Base-by-base conservation (phyloP, 1,284 basidiomycete species). In the Naganishia sp. region DNA sequence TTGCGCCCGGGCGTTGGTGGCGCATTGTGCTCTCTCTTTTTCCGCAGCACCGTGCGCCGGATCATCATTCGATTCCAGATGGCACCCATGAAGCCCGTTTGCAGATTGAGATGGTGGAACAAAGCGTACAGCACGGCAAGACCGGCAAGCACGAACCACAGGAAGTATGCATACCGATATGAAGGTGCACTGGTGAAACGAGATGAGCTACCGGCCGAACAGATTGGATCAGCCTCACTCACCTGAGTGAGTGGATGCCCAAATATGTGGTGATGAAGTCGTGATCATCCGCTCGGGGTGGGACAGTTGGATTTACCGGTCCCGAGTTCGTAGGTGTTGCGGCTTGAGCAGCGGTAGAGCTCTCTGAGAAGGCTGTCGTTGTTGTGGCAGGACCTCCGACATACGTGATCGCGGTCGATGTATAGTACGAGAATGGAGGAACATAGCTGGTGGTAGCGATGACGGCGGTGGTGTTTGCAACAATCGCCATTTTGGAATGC, bases 211-310 rank as follows among this genome's bases (percentile, higher is more conserved):
- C 36, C 18, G n/a, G 36, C 39, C 18, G 36, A 21, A 18, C 18
- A 31, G 9, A 4, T 15, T 13, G 23, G 33, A 25, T 49, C 48
- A 45, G 44, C 48, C 31, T 6, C 2, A 69, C 75, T 50, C 54
- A 78, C 78, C 77, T 78, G 70, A 78, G 75, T 72, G 75, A 74
- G 67, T 79, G 78, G 9, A 75, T 72, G 9, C 72, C 64, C 6
- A 80, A 71, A 64, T 80, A 80, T 31, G 72, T 71, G 11, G 68
- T 69, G 16, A 75, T 73, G 69, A 76, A 79, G 28, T 74, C 73
- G 18, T 68, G 69, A 53, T 72, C 72, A 55, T 72, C 68, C 11
- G 72, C 69, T 53, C 71, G 70, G 0, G 75, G 67, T 7, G 75
- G 60, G 6, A 75, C 70, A 2, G 75, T 74, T 1, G 77, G 76